Base-by-base conservation (phyloP, 108 stramenopile genomes). In the Mayamaea pseudoterrestris region DNA sequence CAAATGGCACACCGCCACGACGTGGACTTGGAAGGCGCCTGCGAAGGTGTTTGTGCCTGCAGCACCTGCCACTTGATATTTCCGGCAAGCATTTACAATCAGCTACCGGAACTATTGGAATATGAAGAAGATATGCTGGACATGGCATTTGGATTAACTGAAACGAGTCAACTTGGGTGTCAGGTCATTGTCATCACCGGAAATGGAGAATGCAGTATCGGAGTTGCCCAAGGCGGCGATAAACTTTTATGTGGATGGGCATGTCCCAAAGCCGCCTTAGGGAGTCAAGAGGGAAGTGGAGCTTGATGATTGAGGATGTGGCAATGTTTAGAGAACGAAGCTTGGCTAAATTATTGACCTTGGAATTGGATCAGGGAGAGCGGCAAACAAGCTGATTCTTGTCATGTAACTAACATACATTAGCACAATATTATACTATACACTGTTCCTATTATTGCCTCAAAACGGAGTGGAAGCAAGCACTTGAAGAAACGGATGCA, bases 61-160 rank as follows among this genome's bases (percentile, higher is more conserved):
- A 65, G 73, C 3, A 91, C 90, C 22, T 97, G 96, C 59, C 96
- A 97, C 66, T 73, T 96, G 26, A 72, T 98, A 8, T 83, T 97
- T 49, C 84, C 90, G 47, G 47, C 80, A 61, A 87, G 76, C n/a
- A 60, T 83, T 30, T 98, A 79, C 61, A 83, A 88, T 37, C 56
- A 61, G 29, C 81, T 98, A 7, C 92, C 93, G 8, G 59, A 66
- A 37, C 93, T 83, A 57, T 56, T 75, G 24, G 87, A 90, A 40
- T 95, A 97, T 48, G 98, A 98, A 64, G 96, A 95, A 13, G 98
- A 98, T 63, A 98, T 98, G 98, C 65, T 98, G 40, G 98, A 98
- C 68, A 68, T 98, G 39, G 98, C 98, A 1, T 93, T 90, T 62
- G 95, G 91, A 53, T 70, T 98, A 8, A 94, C 93, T 0, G 94